Conservation (phyloP, 306 rosid species). For the Prunus fruticosa region DNA sequence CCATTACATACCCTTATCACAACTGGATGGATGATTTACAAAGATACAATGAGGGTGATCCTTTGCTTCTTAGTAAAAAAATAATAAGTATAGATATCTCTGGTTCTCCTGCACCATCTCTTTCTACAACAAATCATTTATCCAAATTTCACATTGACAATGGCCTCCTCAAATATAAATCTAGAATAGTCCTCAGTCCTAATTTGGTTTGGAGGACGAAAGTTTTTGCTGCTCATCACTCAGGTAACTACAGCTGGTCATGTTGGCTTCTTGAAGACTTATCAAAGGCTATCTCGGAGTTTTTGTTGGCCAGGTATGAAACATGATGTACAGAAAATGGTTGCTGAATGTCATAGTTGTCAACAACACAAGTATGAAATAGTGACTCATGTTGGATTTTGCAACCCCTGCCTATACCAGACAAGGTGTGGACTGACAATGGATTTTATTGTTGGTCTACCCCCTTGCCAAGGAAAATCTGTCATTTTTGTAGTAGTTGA, state of each 20-base stretch:
- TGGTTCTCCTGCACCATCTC: too few species aligned
- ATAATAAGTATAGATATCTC: too few species aligned
- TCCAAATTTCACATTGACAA: too few species aligned
- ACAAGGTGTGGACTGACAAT: neutral
- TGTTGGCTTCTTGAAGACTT: neutral
- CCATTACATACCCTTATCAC: too few species aligned
- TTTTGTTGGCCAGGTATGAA: slow-evolving; percentile 3
- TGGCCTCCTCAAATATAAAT: too few species aligned
- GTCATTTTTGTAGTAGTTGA: slow-evolving; percentile 8
- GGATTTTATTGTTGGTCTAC: slow-evolving; percentile 7
- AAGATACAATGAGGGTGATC: too few species aligned
- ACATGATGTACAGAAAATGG: neutral
- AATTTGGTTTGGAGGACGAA: too few species aligned
- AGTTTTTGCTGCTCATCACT: neutral
- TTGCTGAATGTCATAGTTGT: neutral
- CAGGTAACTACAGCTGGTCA: neutral
- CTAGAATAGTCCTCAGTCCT: too few species aligned
- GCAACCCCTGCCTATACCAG: neutral
- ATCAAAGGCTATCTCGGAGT: neutral
- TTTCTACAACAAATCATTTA: neutral
- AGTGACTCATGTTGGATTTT: neutral
- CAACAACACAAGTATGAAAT: neutral
- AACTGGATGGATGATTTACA: too few species aligned
- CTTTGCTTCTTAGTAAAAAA: too few species aligned
- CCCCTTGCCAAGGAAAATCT: neutral